A percentile compares a stretch with the other conserved stretches of the same genome.
Conservation (phyloP, 768 basidiomycete species). For the Cystobasidium onofrii region DNA sequence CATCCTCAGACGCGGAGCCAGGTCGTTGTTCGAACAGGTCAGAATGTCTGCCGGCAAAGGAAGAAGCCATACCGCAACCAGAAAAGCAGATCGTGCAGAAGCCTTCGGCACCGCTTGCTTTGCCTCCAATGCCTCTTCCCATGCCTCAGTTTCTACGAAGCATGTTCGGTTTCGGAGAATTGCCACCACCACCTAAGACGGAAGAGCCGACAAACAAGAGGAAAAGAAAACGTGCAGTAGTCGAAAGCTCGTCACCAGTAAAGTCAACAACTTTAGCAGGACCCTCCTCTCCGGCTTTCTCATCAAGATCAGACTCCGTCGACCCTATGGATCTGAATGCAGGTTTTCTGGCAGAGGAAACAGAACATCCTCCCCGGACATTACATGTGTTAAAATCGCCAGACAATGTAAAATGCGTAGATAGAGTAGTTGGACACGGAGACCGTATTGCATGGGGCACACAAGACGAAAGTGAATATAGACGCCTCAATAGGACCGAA, state of each 20-base stretch:
- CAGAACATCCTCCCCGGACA: not conserved
- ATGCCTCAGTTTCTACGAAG: not conserved
- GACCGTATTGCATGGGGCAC: conserved; percentile 15
- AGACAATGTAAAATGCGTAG: not conserved
- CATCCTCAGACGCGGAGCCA: not conserved
- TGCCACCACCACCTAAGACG: not conserved
- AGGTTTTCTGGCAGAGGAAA: not conserved
- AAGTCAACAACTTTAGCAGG: not conserved
- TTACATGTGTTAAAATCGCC: not conserved
- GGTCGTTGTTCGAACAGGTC: not conserved
- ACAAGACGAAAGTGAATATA: not conserved
- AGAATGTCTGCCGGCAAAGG: not conserved
- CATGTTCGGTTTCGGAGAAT: conserved; percentile 10
- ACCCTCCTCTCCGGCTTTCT: not conserved
- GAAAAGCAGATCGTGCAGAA: not conserved
- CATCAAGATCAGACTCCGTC: not conserved
- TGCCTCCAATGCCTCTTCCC: conserved; percentile 6
- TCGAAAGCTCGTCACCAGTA: conserved; percentile 2
- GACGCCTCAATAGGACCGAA: conserved; percentile 13
- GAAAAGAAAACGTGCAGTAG: not conserved
- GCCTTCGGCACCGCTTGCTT: not conserved
- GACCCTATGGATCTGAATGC: not conserved
- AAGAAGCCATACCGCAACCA: not conserved
- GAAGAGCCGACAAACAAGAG: not conserved
- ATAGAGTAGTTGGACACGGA: not conserved